Percentiles rank a stretch among this genome's conserved stretches.
Conservation (phyloP, 2,329 filamentous ascomycete genomes). For the Phyllosticta ampelicida region DNA sequence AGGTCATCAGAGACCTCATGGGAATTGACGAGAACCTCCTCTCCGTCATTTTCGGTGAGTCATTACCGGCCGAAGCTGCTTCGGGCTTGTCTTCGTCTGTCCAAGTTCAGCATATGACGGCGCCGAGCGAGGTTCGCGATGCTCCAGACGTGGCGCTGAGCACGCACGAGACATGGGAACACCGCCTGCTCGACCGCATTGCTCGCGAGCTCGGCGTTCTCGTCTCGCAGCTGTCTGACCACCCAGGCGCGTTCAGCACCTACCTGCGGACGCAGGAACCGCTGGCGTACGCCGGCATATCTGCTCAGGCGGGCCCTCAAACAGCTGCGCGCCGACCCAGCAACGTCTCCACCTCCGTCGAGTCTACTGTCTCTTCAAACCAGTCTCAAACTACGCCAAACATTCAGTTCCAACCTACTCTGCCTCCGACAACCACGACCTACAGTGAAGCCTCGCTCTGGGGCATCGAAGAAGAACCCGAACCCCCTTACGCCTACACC, state of each 20-base stretch:
- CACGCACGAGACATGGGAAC: slow-evolving; percentile 49
- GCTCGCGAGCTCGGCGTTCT: slow-evolving; percentile 77
- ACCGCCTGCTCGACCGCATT: slow-evolving; percentile 70
- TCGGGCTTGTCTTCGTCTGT: not conserved
- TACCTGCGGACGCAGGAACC: slow-evolving; percentile 51
- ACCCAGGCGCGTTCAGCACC: slow-evolving; percentile 80
- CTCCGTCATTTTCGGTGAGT: slow-evolving; percentile 77
- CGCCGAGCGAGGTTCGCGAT: slow-evolving; percentile 10
- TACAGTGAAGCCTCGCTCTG: slow-evolving; percentile 48
- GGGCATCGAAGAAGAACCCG: slow-evolving; percentile 54
- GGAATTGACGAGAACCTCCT: slow-evolving; percentile 81
- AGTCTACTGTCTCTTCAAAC: slow-evolving; percentile 13
- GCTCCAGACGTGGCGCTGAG: not conserved
- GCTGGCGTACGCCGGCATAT: slow-evolving; percentile 68
- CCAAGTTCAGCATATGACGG: slow-evolving; percentile 14
- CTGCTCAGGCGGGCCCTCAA: slow-evolving; percentile 13
- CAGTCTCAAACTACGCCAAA: slow-evolving; percentile 13
- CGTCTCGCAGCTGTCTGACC: slow-evolving; percentile 71
- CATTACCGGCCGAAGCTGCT: slow-evolving; percentile 42
- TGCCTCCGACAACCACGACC: slow-evolving; percentile 20
- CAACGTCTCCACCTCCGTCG: slow-evolving; percentile 16
- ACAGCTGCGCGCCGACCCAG: slow-evolving; percentile 9
- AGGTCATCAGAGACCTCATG: slow-evolving; percentile 78
- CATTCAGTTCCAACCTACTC: slow-evolving; percentile 42
- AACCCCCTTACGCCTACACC: slow-evolving; percentile 28